These are phyloP conservation scores for Tetracladium maxilliforme DNA, from an alignment of 2,329 filamentous ascomycete species.

Conservation along the genomic window DNA sequence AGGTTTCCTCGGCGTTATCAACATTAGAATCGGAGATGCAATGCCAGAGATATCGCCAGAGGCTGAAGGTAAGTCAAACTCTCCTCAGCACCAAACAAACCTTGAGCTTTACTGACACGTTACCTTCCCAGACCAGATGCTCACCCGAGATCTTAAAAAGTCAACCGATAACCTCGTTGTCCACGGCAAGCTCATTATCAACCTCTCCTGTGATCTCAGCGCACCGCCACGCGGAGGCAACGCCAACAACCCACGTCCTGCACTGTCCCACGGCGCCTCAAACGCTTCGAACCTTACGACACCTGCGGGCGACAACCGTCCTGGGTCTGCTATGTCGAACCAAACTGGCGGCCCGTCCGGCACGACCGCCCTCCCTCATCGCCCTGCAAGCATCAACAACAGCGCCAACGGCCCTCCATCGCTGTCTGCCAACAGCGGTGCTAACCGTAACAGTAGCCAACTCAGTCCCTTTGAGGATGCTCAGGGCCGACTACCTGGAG, in stretches of 20 bases:
- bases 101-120: slow-evolving; percentile 15
- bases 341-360: no score
- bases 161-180: slow-evolving; percentile 97
- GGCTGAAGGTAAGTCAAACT: slow-evolving; percentile 75
- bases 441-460: slow-evolving; percentile 28
- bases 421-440: slow-evolving; percentile 20
- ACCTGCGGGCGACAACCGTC: no score
- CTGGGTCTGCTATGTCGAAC: no score
- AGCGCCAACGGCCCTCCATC: slow-evolving; percentile 14
- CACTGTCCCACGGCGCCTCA: slow-evolving; percentile 1
- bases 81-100: slow-evolving; percentile 5
- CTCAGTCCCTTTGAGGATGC: slow-evolving; percentile 92
- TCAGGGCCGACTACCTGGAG: slow-evolving; percentile 81
- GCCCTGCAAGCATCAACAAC: slow-evolving; percentile 1
- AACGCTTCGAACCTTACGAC: no score
- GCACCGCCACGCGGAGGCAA: slow-evolving; percentile 49
- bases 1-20: slow-evolving; percentile 94
- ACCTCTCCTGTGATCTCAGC: slow-evolving; percentile 80
- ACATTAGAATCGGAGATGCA: slow-evolving; percentile 88
- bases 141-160: slow-evolving; percentile 92
- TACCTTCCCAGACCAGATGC: slow-evolving; percentile 70
- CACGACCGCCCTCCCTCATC: neutral
- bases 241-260: no score
- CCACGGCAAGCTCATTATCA: slow-evolving; percentile 93
- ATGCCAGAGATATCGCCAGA: slow-evolving; percentile 78